A percentile compares a stretch with the other conserved stretches of the same genome.
Conservation (phyloP, 805 yeast genomes). For the Nakazawaea wickerhamii region DNA sequence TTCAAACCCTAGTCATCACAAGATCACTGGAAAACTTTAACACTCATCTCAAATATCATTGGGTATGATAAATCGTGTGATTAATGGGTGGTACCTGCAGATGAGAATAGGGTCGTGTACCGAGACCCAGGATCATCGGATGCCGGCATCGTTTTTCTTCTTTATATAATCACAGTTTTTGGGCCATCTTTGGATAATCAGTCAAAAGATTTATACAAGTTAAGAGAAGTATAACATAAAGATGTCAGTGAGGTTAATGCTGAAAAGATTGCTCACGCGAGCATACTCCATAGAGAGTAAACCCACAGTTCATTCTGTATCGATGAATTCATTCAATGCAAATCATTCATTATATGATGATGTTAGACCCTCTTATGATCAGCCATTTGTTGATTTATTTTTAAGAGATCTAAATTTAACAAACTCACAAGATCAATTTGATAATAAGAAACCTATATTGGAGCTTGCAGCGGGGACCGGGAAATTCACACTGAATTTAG, state of each 20-base stretch:
- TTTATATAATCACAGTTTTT: too few relatives aligned
- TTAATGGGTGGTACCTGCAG: too few relatives aligned
- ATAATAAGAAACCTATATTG: constrained; percentile 26
- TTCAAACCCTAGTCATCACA: too few relatives aligned
- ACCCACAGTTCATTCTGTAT: constrained; percentile 25
- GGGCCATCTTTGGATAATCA: too few relatives aligned
- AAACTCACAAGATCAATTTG: constrained; percentile 14
- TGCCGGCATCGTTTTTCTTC: too few relatives aligned
- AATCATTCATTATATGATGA: constrained; percentile 49
- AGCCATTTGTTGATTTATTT: constrained; percentile 36
- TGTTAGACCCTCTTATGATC: constrained; percentile 45
- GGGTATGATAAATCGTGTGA: too few relatives aligned
- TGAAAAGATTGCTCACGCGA: background rate
- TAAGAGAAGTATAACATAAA: too few relatives aligned
- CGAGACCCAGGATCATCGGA: too few relatives aligned
- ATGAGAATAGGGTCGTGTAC: too few relatives aligned
- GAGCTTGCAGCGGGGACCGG: constrained; percentile 66
- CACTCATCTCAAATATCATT: too few relatives aligned
- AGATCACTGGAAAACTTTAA: too few relatives aligned
- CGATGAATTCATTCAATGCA: constrained; percentile 42
- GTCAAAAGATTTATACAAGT: too few relatives aligned
- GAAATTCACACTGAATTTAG: constrained; percentile 46
- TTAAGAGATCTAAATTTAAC: constrained; percentile 31
- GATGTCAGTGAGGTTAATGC: background rate
- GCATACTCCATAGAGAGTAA: background rate